Evolutionary conservation across 192 early-diverging fungal species (phyloP).

Genomic region (Linnemannia hyalina): DNA sequence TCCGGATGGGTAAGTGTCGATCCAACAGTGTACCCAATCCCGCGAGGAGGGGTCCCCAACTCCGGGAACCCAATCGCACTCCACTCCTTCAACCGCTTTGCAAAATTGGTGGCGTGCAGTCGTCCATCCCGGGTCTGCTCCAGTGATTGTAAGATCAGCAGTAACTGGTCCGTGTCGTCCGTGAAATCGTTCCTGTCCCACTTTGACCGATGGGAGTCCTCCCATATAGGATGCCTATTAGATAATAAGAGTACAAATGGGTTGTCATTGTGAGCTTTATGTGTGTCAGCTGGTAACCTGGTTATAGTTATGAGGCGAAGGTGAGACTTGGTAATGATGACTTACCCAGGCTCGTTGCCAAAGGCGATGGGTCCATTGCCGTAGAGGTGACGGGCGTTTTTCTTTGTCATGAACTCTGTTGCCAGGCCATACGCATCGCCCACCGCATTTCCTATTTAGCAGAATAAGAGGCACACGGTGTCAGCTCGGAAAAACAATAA

Average conservation of each 20-base stretch:
- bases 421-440: slow-evolving; percentile 76
- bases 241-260: neutral
- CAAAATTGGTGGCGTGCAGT: slow-evolving; percentile 66
- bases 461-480: neutral
- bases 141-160: slow-evolving; percentile 68
- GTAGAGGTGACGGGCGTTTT: slow-evolving; percentile 59
- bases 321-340: neutral
- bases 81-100: slow-evolving; percentile 65
- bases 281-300: neutral
- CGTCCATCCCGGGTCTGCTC: slow-evolving; percentile 58
- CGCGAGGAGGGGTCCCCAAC: slow-evolving; percentile 67
- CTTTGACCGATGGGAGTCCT: slow-evolving; percentile 57
- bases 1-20: slow-evolving; percentile 58
- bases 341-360: slow-evolving; percentile 60
- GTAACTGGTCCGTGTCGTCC: slow-evolving; percentile 68
- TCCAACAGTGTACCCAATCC: slow-evolving; percentile 67
- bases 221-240: slow-evolving; percentile 42
- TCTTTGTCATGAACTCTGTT: slow-evolving; percentile 71
- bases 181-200: slow-evolving; percentile 64
- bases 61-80: slow-evolving; percentile 63
- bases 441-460: slow-evolving; percentile 63
- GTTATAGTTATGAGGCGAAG: neutral
- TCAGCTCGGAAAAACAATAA: no score
- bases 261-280: neutral
- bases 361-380: slow-evolving; percentile 72